Conservation (phyloP, 2,329 filamentous ascomycete genomes). For the Periconia macrospinosa region DNA sequence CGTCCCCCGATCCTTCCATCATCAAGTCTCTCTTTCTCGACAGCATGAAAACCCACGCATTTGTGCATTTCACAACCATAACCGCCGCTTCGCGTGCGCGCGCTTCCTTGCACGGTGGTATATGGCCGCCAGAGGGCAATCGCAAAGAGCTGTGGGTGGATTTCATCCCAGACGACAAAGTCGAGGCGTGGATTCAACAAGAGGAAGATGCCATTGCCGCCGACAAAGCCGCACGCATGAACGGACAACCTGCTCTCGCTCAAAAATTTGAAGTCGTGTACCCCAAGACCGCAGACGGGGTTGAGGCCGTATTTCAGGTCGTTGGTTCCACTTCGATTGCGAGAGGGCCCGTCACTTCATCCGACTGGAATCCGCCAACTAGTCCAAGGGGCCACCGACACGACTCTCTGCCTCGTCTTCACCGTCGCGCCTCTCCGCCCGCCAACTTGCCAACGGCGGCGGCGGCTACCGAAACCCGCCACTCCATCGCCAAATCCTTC, state of each 20-base stretch:
- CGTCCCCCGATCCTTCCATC: constrained; percentile 54
- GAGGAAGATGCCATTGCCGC: constrained; percentile 35
- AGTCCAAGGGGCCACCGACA: constrained; percentile 15
- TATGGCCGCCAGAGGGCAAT: constrained; percentile 86
- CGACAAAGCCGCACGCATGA: constrained; percentile 31
- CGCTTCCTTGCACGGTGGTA: constrained; percentile 70
- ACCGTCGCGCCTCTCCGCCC: background rate
- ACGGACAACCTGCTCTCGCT: constrained; percentile 15
- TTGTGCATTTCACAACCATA: constrained; percentile 70
- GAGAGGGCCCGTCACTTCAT: background rate
- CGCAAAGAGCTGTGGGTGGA: constrained; percentile 86
- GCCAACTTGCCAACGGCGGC: constrained; percentile 1
- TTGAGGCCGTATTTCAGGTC: constrained; percentile 37
- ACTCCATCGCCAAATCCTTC: constrained; percentile 44
- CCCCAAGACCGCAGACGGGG: constrained; percentile 17
- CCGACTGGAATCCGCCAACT: constrained; percentile 13
- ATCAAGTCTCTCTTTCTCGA: constrained; percentile 78
- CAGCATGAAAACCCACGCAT: constrained; percentile 82
- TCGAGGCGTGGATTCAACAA: constrained; percentile 70
- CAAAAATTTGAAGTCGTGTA: constrained; percentile 39
- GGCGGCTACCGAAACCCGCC: constrained; percentile 12
- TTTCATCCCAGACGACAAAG: constrained; percentile 77
- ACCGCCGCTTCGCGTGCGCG: constrained; percentile 77
- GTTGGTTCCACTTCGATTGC: constrained; percentile 23
- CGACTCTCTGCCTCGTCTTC: constrained; percentile 5